Evolutionary conservation across 352 stramenopile species (phyloP), one percentile per base, ranked within the genome.

Genomic region (Phytopythium sindhum): DNA sequence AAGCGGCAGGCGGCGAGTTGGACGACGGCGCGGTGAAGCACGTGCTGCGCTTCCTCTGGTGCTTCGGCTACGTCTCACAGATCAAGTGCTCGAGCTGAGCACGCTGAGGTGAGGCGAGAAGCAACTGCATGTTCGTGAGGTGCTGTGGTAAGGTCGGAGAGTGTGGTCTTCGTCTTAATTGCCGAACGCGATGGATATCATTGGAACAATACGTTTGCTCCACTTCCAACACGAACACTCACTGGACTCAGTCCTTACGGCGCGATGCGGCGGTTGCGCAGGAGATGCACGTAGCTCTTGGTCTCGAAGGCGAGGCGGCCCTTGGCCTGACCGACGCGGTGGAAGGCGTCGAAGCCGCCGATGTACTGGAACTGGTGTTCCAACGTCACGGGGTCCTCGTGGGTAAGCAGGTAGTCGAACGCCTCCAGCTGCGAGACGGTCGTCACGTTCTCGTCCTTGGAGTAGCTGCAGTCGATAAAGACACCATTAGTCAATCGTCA

Each of bases 331-430:
- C 71, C 44, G 3, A 91, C 70, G 41, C 68, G 65, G 14, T 80
- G 64, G 53, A 93, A 91, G 12, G 63, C 67, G n/a, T 77, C 57
- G 52, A 93, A 80, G 5, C 62, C 53, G 17, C 68, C 66, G 11
- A 93, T 51, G 50, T 86, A 67, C 53, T 80, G 65, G 57, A 93
- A 93, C 24, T 76, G 31, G 0, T 68, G 42, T 33, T 69, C 52
- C 19, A 93, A 55, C 28, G 57, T 39, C 8, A 61, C 64, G 1
- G 82, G 74, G 4, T 74, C 60, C 28, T 74, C 77, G 1, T 68
- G 75, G 21, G 84, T 91, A 37, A 95, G 61, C 35, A 95, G 21
- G 47, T 84, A 92, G 60, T 95, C 81, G 29, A 86, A 93, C 8
- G 65, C 28, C 1, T 54, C 50, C 5, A 95, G 65, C 26, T 86